A percentile compares a stretch with the other conserved stretches of the same genome.
phyloP scores from a whole-genome alignment of 441 rosid genomes.

The Bocquillonia castaneifolia region DNA sequence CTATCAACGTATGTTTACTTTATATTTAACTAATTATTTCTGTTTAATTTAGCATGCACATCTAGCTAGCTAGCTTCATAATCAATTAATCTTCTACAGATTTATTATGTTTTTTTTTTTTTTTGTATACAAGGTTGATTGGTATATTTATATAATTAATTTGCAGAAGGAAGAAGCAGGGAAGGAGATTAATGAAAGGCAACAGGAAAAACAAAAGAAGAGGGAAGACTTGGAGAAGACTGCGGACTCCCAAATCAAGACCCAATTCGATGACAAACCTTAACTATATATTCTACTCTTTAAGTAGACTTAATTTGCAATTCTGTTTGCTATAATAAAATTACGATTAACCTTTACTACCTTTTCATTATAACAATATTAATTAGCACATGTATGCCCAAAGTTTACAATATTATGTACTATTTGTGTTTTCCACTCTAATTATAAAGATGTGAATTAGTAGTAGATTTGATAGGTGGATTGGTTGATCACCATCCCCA shows the following conservation, averaged over 20 bases:
- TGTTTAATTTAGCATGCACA: too few species aligned
- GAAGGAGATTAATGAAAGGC: not conserved
- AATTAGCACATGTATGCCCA: too few species aligned
- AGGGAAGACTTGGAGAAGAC: conserved; percentile 1
- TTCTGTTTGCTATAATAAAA: not conserved
- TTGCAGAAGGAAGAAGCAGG: conserved; percentile 19
- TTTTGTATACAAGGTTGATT: not conserved
- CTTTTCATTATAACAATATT: too few species aligned
- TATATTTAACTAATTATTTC: not conserved
- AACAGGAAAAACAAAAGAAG: conserved; percentile 15
- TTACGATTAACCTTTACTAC: not conserved
- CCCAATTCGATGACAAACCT: not conserved
- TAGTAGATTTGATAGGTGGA: too few species aligned
- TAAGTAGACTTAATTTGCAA: too few species aligned
- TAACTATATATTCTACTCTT: not conserved
- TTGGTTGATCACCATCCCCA: too few species aligned
- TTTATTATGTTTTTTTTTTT: too few species aligned
- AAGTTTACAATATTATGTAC: too few species aligned
- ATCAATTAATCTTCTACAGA: too few species aligned
- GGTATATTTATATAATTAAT: not conserved
- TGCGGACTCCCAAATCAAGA: not conserved
- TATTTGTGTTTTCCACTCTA: too few species aligned
- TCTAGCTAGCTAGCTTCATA: too few species aligned
- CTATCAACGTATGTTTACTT: not conserved
- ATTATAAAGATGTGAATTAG: too few species aligned